Percentiles rank a stretch among this genome's conserved stretches.
Conservation (phyloP, 2,329 filamentous ascomycete genomes). For the Scedosporium apiospermum region DNA sequence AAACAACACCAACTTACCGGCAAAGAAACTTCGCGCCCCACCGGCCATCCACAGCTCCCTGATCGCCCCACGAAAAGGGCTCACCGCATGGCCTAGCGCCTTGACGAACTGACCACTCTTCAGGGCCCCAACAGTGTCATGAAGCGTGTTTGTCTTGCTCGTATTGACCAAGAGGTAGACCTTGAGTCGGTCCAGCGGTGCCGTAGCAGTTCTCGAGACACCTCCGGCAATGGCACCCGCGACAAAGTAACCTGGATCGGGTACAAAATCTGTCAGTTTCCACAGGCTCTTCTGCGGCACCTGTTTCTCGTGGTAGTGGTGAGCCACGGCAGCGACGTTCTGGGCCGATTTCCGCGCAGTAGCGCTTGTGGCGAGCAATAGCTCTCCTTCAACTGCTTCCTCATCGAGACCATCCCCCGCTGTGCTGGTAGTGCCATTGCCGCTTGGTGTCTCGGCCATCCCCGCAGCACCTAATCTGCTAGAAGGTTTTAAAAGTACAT, state of each 20-base stretch:
- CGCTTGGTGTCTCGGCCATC: constrained; percentile 11
- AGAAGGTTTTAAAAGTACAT: not conserved
- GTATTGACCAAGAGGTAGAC: constrained; percentile 96
- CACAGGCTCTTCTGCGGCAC: constrained; percentile 10
- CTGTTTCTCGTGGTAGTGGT: constrained; percentile 8
- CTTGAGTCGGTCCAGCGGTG: constrained; percentile 91
- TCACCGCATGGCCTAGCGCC: constrained; percentile 55
- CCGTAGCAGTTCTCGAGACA: constrained; percentile 89
- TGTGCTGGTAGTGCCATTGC: constrained; percentile 9
- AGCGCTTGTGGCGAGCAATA: not conserved
- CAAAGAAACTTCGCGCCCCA: constrained; percentile 82
- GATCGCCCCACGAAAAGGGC: constrained; percentile 63
- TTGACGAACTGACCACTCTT: constrained; percentile 59
- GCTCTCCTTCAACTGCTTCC: not conserved
- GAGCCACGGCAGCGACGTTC: constrained; percentile 25
- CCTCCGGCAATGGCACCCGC: constrained; percentile 92
- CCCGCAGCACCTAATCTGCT: not conserved
- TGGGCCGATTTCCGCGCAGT: constrained; percentile 10
- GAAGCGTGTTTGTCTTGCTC: constrained; percentile 27
- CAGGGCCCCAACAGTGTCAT: constrained; percentile 52
- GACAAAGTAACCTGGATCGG: constrained; percentile 93
- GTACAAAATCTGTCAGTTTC: constrained; percentile 59
- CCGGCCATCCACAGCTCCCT: constrained; percentile 77
- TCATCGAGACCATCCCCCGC: constrained; percentile 1
- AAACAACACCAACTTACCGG: constrained; percentile 49